Evolutionary conservation across 2,329 filamentous ascomycete genomes (phyloP).

Genomic region (Chaetomiaceae sp.): DNA sequence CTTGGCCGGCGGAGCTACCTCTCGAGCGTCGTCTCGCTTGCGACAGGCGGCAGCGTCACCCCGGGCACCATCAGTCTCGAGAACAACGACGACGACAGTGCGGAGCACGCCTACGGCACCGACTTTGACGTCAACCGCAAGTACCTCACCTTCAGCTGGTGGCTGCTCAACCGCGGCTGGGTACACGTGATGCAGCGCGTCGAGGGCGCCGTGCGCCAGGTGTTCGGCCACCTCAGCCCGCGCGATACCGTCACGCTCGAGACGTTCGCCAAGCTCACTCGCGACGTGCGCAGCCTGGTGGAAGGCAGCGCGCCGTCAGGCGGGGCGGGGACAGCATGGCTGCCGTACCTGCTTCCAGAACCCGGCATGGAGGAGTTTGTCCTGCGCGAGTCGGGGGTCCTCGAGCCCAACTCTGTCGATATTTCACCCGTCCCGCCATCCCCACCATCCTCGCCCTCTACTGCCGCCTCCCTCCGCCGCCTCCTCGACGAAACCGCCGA

Average conservation of each 20-base stretch:
- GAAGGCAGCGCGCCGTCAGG: conserved; percentile 56
- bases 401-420: conserved; percentile 44
- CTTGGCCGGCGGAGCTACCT: conserved; percentile 93
- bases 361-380: conserved; percentile 75
- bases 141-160: conserved; percentile 97
- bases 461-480: conserved; percentile 64
- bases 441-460: conserved; percentile 36
- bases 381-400: conserved; percentile 78
- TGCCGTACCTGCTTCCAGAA: conserved; percentile 77
- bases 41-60: conserved; percentile 59
- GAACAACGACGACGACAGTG: conserved; percentile 86
- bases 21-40: conserved; percentile 88
- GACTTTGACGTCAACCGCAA: conserved; percentile 95
- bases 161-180: conserved; percentile 90
- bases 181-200: conserved; percentile 76
- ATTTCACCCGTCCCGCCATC: no score
- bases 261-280: conserved; percentile 71
- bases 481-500: conserved; percentile 95
- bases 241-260: conserved; percentile 82
- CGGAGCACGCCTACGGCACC: conserved; percentile 77
- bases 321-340: conserved; percentile 62
- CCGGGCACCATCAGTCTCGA: conserved; percentile 81
- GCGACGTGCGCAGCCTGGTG: conserved; percentile 78
- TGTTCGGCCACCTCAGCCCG: conserved; percentile 84
- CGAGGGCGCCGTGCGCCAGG: conserved; percentile 77